These are phyloP conservation scores for Mallotus nudiflorus DNA, from an alignment of 345 rosid species.

Conservation along the genomic window DNA sequence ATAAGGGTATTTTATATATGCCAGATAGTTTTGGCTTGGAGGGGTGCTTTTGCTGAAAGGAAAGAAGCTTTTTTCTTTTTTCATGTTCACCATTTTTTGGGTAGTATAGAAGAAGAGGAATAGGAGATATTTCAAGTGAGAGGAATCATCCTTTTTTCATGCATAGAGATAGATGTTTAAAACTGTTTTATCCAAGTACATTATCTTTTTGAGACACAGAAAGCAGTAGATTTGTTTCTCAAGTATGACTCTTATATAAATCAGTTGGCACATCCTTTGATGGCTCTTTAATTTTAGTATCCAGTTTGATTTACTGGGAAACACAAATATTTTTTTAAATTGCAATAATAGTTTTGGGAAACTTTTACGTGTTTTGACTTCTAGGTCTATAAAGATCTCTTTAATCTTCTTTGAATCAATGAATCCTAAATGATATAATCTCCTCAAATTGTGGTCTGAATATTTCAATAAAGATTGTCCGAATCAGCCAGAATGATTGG, in stretches of 20 bases:
- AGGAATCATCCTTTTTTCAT: not conserved
- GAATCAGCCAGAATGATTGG: not conserved
- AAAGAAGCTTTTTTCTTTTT: not conserved
- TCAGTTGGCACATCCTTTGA: not conserved
- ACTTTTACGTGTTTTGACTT: not conserved
- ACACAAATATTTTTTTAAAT: not conserved
- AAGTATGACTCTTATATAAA: not conserved
- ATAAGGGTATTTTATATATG: not conserved
- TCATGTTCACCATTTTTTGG: not conserved
- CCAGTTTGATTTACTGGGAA: slow-evolving; percentile 1
- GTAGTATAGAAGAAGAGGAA: not conserved
- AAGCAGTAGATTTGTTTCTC: not conserved
- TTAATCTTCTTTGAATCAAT: not conserved
- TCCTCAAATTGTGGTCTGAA: not conserved
- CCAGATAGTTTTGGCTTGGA: not conserved
- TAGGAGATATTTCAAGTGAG: not conserved
- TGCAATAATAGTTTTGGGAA: not conserved
- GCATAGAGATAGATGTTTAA: not conserved
- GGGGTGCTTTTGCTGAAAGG: not conserved
- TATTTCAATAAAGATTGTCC: not conserved
- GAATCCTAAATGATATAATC: not conserved
- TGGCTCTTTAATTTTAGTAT: not conserved
- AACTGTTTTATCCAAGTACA: too few species aligned
- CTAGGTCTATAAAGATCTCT: not conserved
- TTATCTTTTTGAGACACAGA: too few species aligned